Conservation (phyloP, 2,329 filamentous ascomycete genomes). For the Raffaelea ambrosiae region DNA sequence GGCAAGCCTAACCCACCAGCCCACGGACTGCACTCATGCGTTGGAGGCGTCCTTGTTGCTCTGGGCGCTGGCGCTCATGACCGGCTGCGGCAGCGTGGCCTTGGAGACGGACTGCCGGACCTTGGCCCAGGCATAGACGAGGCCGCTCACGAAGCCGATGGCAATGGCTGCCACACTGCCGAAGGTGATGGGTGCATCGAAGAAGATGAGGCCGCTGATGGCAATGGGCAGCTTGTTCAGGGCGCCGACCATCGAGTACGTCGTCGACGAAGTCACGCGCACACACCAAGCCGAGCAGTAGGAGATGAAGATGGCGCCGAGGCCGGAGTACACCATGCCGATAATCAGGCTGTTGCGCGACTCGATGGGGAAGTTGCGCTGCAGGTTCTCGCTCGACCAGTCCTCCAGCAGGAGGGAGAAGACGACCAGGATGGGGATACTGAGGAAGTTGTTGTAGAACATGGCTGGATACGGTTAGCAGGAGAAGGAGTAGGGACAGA, state of each 20-base stretch:
- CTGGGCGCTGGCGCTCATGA: constrained; percentile 82
- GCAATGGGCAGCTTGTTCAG: constrained; percentile 98
- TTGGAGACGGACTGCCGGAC: constrained; percentile 68
- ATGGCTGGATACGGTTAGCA: constrained; percentile 54
- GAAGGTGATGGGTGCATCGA: constrained; percentile 85
- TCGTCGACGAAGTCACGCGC: constrained; percentile 92
- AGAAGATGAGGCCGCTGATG: constrained; percentile 86
- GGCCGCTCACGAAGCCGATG: constrained; percentile 83
- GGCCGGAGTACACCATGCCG: constrained; percentile 89
- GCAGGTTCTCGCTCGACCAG: constrained; percentile 80
- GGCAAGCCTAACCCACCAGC: no score
- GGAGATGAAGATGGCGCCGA: constrained; percentile 95
- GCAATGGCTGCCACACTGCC: constrained; percentile 86
- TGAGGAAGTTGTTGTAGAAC: constrained; percentile 99
- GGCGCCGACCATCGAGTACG: constrained; percentile 97
- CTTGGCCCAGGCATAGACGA: constrained; percentile 85
- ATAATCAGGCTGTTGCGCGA: constrained; percentile 70
- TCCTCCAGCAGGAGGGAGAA: constrained; percentile 80
- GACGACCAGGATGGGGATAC: constrained; percentile 81
- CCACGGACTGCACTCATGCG: constrained; percentile 30
- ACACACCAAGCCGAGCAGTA: constrained; percentile 99
- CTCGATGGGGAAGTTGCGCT: constrained; percentile 79
- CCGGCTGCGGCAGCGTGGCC: constrained; percentile 58
- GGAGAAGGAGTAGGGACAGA: background rate
- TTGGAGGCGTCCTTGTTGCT: constrained; percentile 83